A percentile compares a stretch with the other conserved stretches of the same genome.
Conservation (phyloP, 371 early-diverging fungal species). For the Mucor velutinosus region DNA sequence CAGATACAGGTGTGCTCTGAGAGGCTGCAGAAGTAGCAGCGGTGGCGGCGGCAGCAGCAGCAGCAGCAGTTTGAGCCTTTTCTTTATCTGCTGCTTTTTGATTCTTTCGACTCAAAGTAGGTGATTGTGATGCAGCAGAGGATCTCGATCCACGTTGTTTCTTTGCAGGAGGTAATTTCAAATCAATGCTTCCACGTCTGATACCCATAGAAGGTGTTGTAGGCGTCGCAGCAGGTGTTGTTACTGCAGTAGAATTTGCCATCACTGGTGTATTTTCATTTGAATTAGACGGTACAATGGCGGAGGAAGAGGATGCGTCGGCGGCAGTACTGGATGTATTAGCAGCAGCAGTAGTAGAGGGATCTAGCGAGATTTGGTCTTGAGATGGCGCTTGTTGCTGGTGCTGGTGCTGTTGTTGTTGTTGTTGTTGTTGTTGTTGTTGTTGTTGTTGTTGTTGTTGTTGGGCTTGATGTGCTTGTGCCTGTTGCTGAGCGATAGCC, state of each 20-base stretch:
- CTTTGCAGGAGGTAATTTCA: conserved; percentile 44
- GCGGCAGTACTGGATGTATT: neutral
- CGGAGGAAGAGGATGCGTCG: neutral
- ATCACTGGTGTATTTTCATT: conserved; percentile 11
- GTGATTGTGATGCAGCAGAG: conserved; percentile 14
- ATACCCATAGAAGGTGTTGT: conserved; percentile 18
- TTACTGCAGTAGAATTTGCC: neutral
- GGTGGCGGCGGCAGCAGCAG: conserved; percentile 9
- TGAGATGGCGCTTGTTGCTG: conserved; percentile 6
- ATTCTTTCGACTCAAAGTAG: conserved; percentile 24
- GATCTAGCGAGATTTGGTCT: neutral
- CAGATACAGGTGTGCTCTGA: neutral
- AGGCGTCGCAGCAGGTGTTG: conserved; percentile 2
- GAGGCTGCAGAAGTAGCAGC: neutral
- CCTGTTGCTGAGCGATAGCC: conserved; percentile 6
- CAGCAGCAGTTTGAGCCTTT: neutral
- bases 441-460: conserved; percentile 19
- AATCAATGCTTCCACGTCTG: conserved; percentile 47
- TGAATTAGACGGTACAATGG: neutral
- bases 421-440: conserved; percentile 11
- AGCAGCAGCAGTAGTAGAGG: neutral
- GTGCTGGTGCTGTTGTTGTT: conserved; percentile 12
- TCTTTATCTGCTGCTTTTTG: conserved; percentile 10
- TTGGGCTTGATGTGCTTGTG: neutral
- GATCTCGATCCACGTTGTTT: conserved; percentile 33